Base-by-base conservation (phyloP, 306 rosid species). In the Cercis canadensis region DNA sequence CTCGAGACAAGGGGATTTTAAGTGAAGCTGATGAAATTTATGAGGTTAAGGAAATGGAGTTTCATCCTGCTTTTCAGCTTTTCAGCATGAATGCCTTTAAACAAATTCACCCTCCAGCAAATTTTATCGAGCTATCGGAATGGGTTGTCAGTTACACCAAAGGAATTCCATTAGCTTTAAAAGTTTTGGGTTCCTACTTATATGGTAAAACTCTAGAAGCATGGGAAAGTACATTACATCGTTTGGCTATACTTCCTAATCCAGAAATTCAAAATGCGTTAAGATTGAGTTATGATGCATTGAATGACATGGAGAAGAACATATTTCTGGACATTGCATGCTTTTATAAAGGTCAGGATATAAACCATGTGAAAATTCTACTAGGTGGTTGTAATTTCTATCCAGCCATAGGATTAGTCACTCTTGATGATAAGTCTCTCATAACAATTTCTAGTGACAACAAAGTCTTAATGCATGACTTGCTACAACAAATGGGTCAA, bases 151-250 rank as follows among this genome's bases (percentile, higher is more conserved):
- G 14, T 7, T 71, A 75, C 72, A 67, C 79, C 5, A 13, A 34
- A 37, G 76, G 87, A 11, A 32, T 65, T 75, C 87, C 87, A 6
- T 49, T 75, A 18, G 74, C 62, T 43, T 67, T 83, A 19, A 14
- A 45, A 44, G 73, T 78, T 71, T 75, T 83, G 62, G 88, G 86
- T 7, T 44, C 36, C 5, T 13, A 53, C 11, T 65, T 84, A 40
- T 5, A n/a, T 10, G 55, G 6, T 0, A 81, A 56, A 51, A 6
- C n/a, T 32, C 21, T 3, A 17, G 41, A 47, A 32, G 29, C 31
- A n/a, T 84, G 87, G 87, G 53, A 52, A 15, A 62, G 37, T 43
- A 33, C 3, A 14, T 43, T 84, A 55, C 24, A 34, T 4, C 76
- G 59, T 54, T 54, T 74, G 2, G 4, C 71, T 63, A 62, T 32